Evolutionary conservation across 108 stramenopile genomes (phyloP), one percentile per base, ranked within the genome.

Genomic region (Cyclotella baltica): DNA sequence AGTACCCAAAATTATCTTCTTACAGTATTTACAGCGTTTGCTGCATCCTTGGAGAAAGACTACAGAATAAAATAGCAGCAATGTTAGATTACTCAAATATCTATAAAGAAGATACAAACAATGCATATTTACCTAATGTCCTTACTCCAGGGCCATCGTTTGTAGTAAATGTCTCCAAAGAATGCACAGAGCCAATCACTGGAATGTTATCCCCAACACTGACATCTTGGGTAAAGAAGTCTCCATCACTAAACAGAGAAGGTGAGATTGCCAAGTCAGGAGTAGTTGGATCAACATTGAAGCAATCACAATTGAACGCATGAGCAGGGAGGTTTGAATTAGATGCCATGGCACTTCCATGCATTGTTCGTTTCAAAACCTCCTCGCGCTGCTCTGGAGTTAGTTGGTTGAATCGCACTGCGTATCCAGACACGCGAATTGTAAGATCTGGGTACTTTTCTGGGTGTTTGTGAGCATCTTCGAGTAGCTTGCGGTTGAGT

Each of bases 381-480:
- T 90, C 89, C 47, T 57, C 56, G 52, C 87, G 87, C 56, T 90
- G 89, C 74, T 90, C 87, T 0, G 81, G 86, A 6, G 89, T 90
- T 13, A 90, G 78, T 25, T 83, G 80, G 64, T 88, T 86, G 81
- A 90, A 90, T 18, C 79, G 65, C 22, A 90, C 89, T 19, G 89
- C 89, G 64, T 90, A 90, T 30, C 89, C 89, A 43, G 70, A 73
- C 28, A 90, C 87, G 23, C 89, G 77, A 47, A 90, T 87, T 5
- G 87, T 88, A 50, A 90, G 61, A 63, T 90, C 84, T 18, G 89
- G 89, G 52, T 91, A 89, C 50, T 86, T 80, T 47, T 91, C 90
- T 20, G 88, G 90, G 59, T 91, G 90, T 4, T 28, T 29, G 59
- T 88, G 87, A 20, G 90, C 88, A 77, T 90, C 89, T 28, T 77